These are phyloP conservation scores for Pseudogymnoascus verrucosus DNA, from an alignment of 2,329 filamentous ascomycete genomes.

Conservation along the genomic window DNA sequence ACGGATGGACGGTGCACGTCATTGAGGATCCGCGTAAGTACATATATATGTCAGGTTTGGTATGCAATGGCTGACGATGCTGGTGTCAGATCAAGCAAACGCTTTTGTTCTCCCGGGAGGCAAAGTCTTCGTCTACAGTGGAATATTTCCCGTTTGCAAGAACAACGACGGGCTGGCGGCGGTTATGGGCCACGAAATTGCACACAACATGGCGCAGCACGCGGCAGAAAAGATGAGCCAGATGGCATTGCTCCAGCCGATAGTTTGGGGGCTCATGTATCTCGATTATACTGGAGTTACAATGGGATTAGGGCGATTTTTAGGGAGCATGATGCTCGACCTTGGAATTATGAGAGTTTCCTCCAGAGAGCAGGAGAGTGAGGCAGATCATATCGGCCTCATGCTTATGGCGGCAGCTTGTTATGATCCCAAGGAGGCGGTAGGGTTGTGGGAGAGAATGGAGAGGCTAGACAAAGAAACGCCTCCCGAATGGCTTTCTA, in stretches of 20 bases:
- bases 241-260: slow-evolving; percentile 29
- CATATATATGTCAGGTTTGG: not conserved
- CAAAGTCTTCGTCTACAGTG: slow-evolving; percentile 72
- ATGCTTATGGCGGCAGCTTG: slow-evolving; percentile 79
- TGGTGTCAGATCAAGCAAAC: slow-evolving; percentile 40
- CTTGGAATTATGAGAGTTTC: slow-evolving; percentile 61
- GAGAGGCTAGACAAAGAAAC: slow-evolving; percentile 39
- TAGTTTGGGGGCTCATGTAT: slow-evolving; percentile 29
- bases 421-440: slow-evolving; percentile 61
- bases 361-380: slow-evolving; percentile 62
- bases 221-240: slow-evolving; percentile 52
- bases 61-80: not conserved
- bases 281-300: slow-evolving; percentile 23
- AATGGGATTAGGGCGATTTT: slow-evolving; percentile 17
- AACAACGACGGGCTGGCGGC: slow-evolving; percentile 65
- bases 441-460: slow-evolving; percentile 62
- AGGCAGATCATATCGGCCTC: slow-evolving; percentile 73
- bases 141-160: slow-evolving; percentile 59
- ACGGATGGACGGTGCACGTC: slow-evolving; percentile 64
- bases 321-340: slow-evolving; percentile 35
- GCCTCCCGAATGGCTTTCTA: slow-evolving; percentile 64
- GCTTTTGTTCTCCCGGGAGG: slow-evolving; percentile 73
- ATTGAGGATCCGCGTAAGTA: slow-evolving; percentile 54
- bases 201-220: slow-evolving; percentile 65
- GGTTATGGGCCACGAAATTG: slow-evolving; percentile 72